Conservation (phyloP, 352 stramenopile genomes). For the Pelagophyceae sp. region DNA sequence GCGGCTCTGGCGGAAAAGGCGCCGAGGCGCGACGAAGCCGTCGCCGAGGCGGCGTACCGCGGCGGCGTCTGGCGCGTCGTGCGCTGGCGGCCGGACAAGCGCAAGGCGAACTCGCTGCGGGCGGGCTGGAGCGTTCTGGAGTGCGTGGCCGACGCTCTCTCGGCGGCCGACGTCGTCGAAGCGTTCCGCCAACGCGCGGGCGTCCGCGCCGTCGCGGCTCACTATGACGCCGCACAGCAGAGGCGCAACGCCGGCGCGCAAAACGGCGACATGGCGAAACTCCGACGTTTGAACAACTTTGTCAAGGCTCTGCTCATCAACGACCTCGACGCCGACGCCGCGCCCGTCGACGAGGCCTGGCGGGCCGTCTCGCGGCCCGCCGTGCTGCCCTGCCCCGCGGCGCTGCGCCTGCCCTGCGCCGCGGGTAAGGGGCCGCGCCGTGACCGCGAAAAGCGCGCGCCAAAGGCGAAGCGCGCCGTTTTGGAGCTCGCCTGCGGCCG, state of each 20-base stretch:
- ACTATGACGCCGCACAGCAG: conserved; percentile 29
- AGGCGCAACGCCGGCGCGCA: conserved; percentile 16
- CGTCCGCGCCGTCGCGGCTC: conserved; percentile 10
- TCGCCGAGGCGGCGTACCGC: conserved; percentile 1
- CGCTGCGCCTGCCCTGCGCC: background rate
- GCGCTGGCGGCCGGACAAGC: conserved; percentile 19
- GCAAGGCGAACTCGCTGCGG: conserved; percentile 21
- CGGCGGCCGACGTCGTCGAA: conserved; percentile 13
- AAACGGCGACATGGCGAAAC: background rate
- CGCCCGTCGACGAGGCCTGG: background rate
- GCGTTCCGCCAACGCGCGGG: background rate
- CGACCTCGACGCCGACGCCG: conserved; percentile 28
- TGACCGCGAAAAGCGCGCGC: background rate
- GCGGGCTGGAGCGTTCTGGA: conserved; percentile 28
- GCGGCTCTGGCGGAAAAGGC: background rate
- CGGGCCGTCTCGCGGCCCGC: background rate
- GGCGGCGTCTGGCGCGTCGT: conserved; percentile 1
- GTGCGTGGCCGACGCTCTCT: conserved; percentile 23
- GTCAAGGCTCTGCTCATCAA: conserved; percentile 74
- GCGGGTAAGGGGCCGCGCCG: background rate
- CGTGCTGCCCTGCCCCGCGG: background rate
- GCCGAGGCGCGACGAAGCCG: background rate
- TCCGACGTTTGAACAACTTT: conserved; percentile 65
- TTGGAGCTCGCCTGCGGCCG: conserved; percentile 74
- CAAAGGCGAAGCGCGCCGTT: conserved; percentile 33